Conservation (phyloP, 202 grass and related monocot species). For the Setaria italica region DNA sequence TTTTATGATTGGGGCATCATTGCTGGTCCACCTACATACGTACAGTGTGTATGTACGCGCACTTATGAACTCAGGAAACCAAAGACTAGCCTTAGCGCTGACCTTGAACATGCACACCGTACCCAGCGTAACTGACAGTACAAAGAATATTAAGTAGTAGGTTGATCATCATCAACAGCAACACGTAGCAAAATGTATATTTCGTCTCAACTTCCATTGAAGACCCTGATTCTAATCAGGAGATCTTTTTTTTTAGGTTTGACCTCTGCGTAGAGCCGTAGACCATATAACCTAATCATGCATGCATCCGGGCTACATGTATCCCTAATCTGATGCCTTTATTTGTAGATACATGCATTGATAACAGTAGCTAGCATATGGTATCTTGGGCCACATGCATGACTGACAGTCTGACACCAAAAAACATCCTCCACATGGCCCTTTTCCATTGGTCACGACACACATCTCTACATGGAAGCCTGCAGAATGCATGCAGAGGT, state of each 20-base stretch:
- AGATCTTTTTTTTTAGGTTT: slow-evolving; percentile 30
- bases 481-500: background rate
- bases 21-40: background rate
- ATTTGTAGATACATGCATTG: background rate
- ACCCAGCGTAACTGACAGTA: slow-evolving; percentile 9
- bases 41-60: slow-evolving; percentile 42
- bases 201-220: slow-evolving; percentile 52
- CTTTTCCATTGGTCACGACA: background rate
- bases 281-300: slow-evolving; percentile 23
- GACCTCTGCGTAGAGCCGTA: slow-evolving; percentile 24
- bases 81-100: slow-evolving; percentile 45
- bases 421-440: slow-evolving; percentile 24
- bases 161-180: background rate
- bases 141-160: slow-evolving; percentile 23
- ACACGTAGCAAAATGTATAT: slow-evolving; percentile 2
- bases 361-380: background rate
- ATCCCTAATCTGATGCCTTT: background rate
- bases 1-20: slow-evolving; percentile 2
- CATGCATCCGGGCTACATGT: background rate
- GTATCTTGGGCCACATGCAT: slow-evolving; percentile 38
- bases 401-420: background rate
- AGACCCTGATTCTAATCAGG: slow-evolving; percentile 21
- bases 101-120: slow-evolving; percentile 46
- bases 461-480: background rate
- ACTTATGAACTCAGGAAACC: slow-evolving; percentile 51